Base-by-base conservation (phyloP, 2,329 filamentous ascomycete genomes). In the Salinomyces thailandicus region DNA sequence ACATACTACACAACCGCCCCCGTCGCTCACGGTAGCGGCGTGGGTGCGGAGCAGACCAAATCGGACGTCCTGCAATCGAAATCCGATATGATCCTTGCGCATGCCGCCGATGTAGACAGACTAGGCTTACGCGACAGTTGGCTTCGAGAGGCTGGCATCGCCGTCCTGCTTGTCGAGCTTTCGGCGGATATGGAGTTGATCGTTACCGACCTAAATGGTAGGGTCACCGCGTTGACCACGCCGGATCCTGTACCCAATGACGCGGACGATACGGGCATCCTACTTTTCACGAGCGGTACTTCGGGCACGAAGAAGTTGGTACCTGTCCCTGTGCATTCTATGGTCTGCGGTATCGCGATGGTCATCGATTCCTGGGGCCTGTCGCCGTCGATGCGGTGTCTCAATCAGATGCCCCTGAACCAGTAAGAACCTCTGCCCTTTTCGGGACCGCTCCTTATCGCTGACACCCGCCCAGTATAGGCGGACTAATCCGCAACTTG, bases 351-450 rank as follows among this genome's bases (percentile, higher is more conserved):
- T 2, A 64, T 72, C 3, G 60, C 64, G 2, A 69, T 68, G 38
- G 69, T 73, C 4, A 66, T 72, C 18, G 63, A 71, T 13, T 72
- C 69, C 0, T 74, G 71, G 68, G 67, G 64, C 2, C 48, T 75
- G 13, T 62, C 54, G 1, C 47, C 58, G 2, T 49, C 53, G 1
- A 71, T 74, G 45, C 60, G 65, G 0, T 75, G 71, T 48, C 50
- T 74, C 16, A 75, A 75, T 47, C 73, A 74, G 67, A 75, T 75
- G 71, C 71, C 72, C 0, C 54, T 76, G 5, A 71, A 73, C 50
- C 71, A 75, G n/a, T n/a, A n/a, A n/a, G n/a, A n/a, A n/a, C n/a
- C n/a, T n/a, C n/a, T n/a, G n/a, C n/a, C n/a, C n/a, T n/a, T n/a
- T n/a, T n/a, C n/a, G n/a, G n/a, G n/a, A n/a, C n/a, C n/a, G n/a